Evolutionary conservation across 1,284 basidiomycete species (phyloP).

Genomic region (Veloboletus limbatus): DNA sequence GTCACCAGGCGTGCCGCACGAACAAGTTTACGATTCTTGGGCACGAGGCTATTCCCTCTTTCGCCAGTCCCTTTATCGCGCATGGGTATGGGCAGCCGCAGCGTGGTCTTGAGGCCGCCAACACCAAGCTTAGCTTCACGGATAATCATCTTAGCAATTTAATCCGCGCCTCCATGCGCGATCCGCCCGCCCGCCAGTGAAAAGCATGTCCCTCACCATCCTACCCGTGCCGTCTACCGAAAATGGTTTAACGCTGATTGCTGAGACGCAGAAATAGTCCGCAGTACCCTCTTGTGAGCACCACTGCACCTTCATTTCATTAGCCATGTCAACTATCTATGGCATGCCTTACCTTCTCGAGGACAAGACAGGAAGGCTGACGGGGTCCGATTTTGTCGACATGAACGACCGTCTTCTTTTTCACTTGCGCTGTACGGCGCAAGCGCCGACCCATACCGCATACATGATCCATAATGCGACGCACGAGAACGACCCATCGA

Average conservation of each 20-base stretch:
- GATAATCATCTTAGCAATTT: slow-evolving; percentile 24
- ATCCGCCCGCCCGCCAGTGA: slow-evolving; percentile 18
- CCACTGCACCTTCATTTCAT: slow-evolving; percentile 1
- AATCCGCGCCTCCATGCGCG: slow-evolving; percentile 15
- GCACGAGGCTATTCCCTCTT: slow-evolving; percentile 22
- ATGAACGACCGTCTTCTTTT: slow-evolving; percentile 58
- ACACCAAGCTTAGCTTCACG: slow-evolving; percentile 16
- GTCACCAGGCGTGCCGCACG: slow-evolving; percentile 7
- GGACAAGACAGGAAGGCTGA: slow-evolving; percentile 52
- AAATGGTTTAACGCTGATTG: slow-evolving; percentile 19
- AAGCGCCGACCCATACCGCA: slow-evolving; percentile 39
- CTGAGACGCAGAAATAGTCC: slow-evolving; percentile 27
- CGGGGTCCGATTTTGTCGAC: slow-evolving; percentile 57
- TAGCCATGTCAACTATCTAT: slow-evolving; percentile 39
- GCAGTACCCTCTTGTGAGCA: not conserved
- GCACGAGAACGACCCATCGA: slow-evolving; percentile 23
- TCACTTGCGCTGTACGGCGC: slow-evolving; percentile 46
- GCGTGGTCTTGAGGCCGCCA: slow-evolving; percentile 17
- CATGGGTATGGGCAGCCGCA: slow-evolving; percentile 13
- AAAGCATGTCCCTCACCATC: slow-evolving; percentile 18
- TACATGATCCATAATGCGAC: slow-evolving; percentile 53
- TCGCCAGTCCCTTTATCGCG: slow-evolving; percentile 14
- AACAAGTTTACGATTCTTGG: slow-evolving; percentile 13
- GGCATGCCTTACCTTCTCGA: slow-evolving; percentile 61
- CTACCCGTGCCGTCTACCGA: slow-evolving; percentile 20